Base-by-base conservation (phyloP, 2,329 filamentous ascomycete species). In the Helotiales sp. region DNA sequence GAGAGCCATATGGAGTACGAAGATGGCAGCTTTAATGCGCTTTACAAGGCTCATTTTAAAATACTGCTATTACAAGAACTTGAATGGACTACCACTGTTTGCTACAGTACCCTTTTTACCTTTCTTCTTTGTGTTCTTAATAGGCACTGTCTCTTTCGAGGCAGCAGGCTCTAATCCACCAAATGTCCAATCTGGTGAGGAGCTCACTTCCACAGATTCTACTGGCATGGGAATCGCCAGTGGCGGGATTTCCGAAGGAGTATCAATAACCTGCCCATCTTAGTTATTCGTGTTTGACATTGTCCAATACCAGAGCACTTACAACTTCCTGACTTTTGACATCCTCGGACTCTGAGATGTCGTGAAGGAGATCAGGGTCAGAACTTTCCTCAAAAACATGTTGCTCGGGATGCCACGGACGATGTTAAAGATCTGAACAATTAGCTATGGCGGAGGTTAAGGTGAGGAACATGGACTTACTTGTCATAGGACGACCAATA, bases 231-330 rank as follows among this genome's bases (percentile, higher is more conserved):
- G 47, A 50, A 24, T 50, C 47, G 24, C 13, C 13, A 50, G 47
- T 50, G 47, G 6, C 47, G 47, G 47, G 20, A 24, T 26, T 50
- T 24, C 47, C 15, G 24, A 22, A 50, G 47, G 47, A 26, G 47
- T 50, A 24, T 50, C 47, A 24, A 28, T 50, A 50, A 50, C 47
- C 47, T 50, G 47, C n/a, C 20, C 47, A 22, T 50, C 47, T 20
- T 50, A 49, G 24, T 50, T 50, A 50, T 20, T 50, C 47, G 47
- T 50, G 47, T 50, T 50, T 50, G 24, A 50, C 20, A 50, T 50
- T 50, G 24, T 50, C 24, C 47, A 50, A 20, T 50, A 50, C 47
- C 47, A 50, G 47, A 20, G 47, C 20, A 50, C 13, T 50, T 50
- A 50, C 47, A 11, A 50, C 6, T 20, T 50, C 47, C 20, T 50